These are phyloP conservation scores for Lumnitzera littorea DNA, from an alignment of 345 rosid genomes.

Conservation along the genomic window DNA sequence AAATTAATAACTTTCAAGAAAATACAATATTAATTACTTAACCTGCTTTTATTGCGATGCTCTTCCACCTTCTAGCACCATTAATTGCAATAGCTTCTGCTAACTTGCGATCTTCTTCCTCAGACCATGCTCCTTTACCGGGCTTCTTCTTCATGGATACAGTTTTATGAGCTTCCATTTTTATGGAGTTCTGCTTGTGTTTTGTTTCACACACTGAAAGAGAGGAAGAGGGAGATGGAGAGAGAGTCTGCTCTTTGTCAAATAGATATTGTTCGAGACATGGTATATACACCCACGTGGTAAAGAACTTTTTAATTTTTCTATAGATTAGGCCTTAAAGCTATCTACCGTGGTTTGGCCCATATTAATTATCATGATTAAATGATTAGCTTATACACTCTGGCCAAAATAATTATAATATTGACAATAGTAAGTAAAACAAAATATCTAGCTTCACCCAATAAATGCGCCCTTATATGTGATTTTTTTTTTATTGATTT, in stretches of 20 bases:
- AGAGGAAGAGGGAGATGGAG: not conserved
- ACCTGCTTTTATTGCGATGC: conserved; percentile 36
- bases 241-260: not conserved
- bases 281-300: not conserved
- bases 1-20: no score
- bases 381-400: no score
- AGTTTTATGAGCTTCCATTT: not conserved
- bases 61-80: conserved; percentile 38
- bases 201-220: conserved; percentile 4
- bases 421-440: no score
- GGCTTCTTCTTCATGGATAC: conserved; percentile 4
- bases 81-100: conserved; percentile 28
- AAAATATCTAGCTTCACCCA: no score
- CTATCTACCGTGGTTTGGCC: no score
- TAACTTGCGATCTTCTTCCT: conserved; percentile 33
- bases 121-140: conserved; percentile 32
- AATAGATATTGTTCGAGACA: not conserved
- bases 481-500: no score
- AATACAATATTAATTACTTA: no score
- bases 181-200: conserved; percentile 1
- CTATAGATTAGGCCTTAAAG: no score
- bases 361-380: no score
- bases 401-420: no score
- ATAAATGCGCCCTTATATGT: no score
- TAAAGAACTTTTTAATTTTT: no score